Conservation (phyloP, 2,329 filamentous ascomycete genomes). For the Penicillium sp. region DNA sequence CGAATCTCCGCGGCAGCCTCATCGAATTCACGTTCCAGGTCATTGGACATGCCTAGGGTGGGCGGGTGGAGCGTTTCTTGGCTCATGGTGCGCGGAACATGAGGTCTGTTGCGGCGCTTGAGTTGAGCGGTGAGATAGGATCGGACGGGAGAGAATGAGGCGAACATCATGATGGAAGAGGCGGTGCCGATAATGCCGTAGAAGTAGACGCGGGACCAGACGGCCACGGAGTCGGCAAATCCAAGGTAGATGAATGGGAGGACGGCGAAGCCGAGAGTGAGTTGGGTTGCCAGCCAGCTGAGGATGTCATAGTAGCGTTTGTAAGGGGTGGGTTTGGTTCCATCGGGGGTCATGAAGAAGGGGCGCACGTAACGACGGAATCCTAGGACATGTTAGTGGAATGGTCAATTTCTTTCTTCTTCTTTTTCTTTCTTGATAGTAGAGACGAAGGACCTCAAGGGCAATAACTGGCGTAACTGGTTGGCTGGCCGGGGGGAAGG, state of each 20-base stretch:
- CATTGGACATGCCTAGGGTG: slow-evolving; percentile 70
- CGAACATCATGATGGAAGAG: slow-evolving; percentile 66
- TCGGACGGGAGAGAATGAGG: slow-evolving; percentile 72
- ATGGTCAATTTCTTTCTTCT: not conserved
- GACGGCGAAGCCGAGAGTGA: slow-evolving; percentile 75
- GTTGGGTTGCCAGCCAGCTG: slow-evolving; percentile 69
- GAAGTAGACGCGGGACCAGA: slow-evolving; percentile 85
- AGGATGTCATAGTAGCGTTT: slow-evolving; percentile 85
- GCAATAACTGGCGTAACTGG: too few species aligned
- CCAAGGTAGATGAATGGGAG: slow-evolving; percentile 79
- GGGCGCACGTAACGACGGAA: slow-evolving; percentile 83
- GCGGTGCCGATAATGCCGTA: slow-evolving; percentile 68
- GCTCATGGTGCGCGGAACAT: slow-evolving; percentile 45
- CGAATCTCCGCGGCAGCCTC: slow-evolving; percentile 71
- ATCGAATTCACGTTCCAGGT: slow-evolving; percentile 67
- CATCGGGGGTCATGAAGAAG: slow-evolving; percentile 80
- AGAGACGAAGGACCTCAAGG: too few species aligned
- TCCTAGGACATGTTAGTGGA: slow-evolving; percentile 49
- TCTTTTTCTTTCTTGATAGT: too few species aligned
- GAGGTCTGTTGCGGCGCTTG: slow-evolving; percentile 49
- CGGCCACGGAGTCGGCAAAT: slow-evolving; percentile 62
- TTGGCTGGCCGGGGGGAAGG: too few species aligned
- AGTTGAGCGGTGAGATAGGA: slow-evolving; percentile 51
- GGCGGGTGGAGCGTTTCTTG: slow-evolving; percentile 58
- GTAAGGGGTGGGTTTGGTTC: slow-evolving; percentile 58